Evolutionary conservation across 2,329 filamentous ascomycete genomes (phyloP).

Genomic region (Clonostachys rhizophaga): DNA sequence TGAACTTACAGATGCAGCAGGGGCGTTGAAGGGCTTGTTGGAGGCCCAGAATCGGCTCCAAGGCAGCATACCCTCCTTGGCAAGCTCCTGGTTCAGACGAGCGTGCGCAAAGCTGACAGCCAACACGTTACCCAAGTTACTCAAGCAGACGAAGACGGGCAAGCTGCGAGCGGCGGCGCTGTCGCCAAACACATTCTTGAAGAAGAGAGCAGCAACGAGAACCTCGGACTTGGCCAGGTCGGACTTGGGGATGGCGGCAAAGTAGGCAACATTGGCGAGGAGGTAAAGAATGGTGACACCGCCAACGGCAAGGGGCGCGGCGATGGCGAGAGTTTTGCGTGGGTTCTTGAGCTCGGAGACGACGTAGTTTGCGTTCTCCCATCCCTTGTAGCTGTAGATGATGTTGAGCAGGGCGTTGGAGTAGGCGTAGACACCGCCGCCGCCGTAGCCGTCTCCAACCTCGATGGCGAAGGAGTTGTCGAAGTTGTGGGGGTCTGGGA

Average conservation of each 20-base stretch:
- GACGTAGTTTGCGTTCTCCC: slow-evolving; percentile 61
- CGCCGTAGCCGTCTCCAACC: slow-evolving; percentile 35
- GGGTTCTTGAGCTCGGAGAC: slow-evolving; percentile 53
- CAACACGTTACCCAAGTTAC: slow-evolving; percentile 58
- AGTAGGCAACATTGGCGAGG: slow-evolving; percentile 62
- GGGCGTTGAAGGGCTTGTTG: slow-evolving; percentile 62
- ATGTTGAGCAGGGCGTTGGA: slow-evolving; percentile 54
- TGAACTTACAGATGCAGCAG: slow-evolving; percentile 42
- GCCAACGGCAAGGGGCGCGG: slow-evolving; percentile 53
- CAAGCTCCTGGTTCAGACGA: slow-evolving; percentile 60
- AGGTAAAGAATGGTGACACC: slow-evolving; percentile 57
- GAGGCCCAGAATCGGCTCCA: slow-evolving; percentile 65
- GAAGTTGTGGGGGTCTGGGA: slow-evolving; percentile 51
- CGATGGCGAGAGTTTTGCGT: slow-evolving; percentile 46
- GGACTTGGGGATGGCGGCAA: slow-evolving; percentile 54
- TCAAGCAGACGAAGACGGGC: slow-evolving; percentile 54
- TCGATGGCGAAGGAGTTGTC: slow-evolving; percentile 46
- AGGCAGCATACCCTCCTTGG: slow-evolving; percentile 64
- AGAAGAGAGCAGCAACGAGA: slow-evolving; percentile 57
- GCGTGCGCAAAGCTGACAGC: slow-evolving; percentile 56
- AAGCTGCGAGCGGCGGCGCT: slow-evolving; percentile 41
- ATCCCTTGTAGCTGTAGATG: slow-evolving; percentile 58
- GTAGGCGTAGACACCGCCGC: slow-evolving; percentile 46
- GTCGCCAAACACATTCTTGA: slow-evolving; percentile 56
- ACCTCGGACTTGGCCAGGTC: slow-evolving; percentile 54